Evolutionary conservation across 129 eudicot genomes (phyloP).

Genomic region (Erigeron canadensis): DNA sequence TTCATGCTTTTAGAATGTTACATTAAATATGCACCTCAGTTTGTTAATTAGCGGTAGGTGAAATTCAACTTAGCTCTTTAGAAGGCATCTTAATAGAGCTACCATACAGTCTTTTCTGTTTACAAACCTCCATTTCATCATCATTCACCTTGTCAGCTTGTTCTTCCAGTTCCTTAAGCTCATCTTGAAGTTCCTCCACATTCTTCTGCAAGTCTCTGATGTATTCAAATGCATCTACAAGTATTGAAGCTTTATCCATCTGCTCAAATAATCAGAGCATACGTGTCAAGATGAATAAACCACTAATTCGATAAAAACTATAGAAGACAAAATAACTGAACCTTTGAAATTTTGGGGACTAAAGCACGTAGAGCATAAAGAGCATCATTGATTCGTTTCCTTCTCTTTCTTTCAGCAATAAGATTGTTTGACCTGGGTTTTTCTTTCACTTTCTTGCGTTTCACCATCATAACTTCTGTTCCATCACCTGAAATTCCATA

Average conservation of each 20-base stretch:
- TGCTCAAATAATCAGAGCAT: conserved; percentile 19
- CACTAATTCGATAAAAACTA: neutral
- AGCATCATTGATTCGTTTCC: conserved; percentile 61
- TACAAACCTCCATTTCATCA: conserved; percentile 22
- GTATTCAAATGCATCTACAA: conserved; percentile 72
- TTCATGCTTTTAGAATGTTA: neutral
- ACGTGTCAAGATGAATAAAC: conserved; percentile 6
- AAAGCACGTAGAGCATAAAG: conserved; percentile 62
- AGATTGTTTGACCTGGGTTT: conserved; percentile 64
- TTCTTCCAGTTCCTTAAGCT: conserved; percentile 44
- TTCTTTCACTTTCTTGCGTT: conserved; percentile 34
- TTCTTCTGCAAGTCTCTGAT: conserved; percentile 53
- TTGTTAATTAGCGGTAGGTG: conserved; percentile 17
- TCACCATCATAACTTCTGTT: conserved; percentile 24
- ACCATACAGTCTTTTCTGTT: neutral
- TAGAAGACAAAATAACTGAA: neutral
- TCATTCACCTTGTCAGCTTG: conserved; percentile 26
- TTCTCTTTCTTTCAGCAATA: conserved; percentile 63
- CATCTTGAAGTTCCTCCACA: conserved; percentile 34
- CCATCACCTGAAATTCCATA: conserved; percentile 16
- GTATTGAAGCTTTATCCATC: conserved; percentile 70
- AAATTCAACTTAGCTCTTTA: conserved; percentile 5
- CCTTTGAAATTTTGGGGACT: conserved; percentile 87
- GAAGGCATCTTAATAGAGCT: conserved; percentile 4
- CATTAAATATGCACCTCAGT: conserved; percentile 34